Conservation (phyloP, 2,329 filamentous ascomycete genomes). For the Ophiocordyceps australis region DNA sequence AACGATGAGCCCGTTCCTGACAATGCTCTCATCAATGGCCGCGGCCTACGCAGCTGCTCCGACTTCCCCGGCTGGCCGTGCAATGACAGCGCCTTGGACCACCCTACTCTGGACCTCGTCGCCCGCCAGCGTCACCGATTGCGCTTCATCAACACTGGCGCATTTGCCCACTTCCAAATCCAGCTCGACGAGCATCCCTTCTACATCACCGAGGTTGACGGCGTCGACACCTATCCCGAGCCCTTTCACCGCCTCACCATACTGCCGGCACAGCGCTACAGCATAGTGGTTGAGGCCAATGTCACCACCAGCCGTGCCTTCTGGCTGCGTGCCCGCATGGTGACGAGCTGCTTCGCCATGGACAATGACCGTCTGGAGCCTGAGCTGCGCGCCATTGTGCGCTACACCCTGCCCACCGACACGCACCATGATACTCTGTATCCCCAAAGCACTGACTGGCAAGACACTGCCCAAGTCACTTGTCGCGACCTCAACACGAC, state of each 20-base stretch:
- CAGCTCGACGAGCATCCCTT: slow-evolving; percentile 50
- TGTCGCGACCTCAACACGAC: slow-evolving; percentile 35
- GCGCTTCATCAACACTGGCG: slow-evolving; percentile 51
- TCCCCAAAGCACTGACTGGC: slow-evolving; percentile 27
- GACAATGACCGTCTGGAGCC: slow-evolving; percentile 12
- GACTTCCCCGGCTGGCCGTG: slow-evolving; percentile 22
- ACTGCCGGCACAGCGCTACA: slow-evolving; percentile 54
- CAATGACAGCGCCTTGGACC: slow-evolving; percentile 16
- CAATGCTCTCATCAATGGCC: slow-evolving; percentile 44
- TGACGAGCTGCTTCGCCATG: slow-evolving; percentile 18
- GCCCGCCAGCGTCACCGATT: slow-evolving; percentile 42
- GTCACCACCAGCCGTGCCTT: slow-evolving; percentile 33
- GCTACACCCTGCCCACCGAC: slow-evolving; percentile 6
- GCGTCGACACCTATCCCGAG: slow-evolving; percentile 42
- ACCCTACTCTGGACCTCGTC: slow-evolving; percentile 26
- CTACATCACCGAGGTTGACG: slow-evolving; percentile 51
- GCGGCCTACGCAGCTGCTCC: slow-evolving; percentile 13
- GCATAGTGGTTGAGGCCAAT: slow-evolving; percentile 43
- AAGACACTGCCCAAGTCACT: slow-evolving; percentile 23
- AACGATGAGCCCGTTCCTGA: slow-evolving; percentile 49
- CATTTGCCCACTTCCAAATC: slow-evolving; percentile 55
- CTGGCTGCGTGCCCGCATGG: slow-evolving; percentile 40
- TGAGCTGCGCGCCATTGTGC: slow-evolving; percentile 12
- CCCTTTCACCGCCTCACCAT: slow-evolving; percentile 44
- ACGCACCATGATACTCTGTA: slow-evolving; percentile 1